Percentiles rank a stretch among this genome's conserved stretches.
Conservation (phyloP, 2,329 filamentous ascomycete genomes). For the Xylaria sp. region DNA sequence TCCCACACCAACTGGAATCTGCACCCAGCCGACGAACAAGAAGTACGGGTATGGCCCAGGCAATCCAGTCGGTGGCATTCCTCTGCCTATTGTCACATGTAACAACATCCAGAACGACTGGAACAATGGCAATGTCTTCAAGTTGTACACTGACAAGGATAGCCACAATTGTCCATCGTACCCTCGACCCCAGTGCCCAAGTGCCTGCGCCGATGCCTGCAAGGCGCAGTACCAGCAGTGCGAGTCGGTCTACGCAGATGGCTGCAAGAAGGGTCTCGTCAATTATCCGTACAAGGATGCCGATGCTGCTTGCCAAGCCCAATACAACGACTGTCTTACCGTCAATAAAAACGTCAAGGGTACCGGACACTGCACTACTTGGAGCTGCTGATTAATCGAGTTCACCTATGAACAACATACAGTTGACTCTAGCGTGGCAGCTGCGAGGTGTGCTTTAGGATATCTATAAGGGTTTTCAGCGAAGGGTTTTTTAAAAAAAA, state of each 20-base stretch:
- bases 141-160: conserved; percentile 61
- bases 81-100: conserved; percentile 63
- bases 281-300: conserved; percentile 46
- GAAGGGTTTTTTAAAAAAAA: neutral
- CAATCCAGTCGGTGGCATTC: conserved; percentile 63
- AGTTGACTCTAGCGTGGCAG: neutral
- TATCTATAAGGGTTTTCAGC: neutral
- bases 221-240: conserved; percentile 63
- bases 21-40: conserved; percentile 63
- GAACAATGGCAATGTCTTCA: conserved; percentile 58
- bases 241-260: conserved; percentile 59
- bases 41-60: conserved; percentile 75
- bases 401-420: neutral
- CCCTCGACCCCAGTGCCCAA: conserved; percentile 48
- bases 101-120: conserved; percentile 59
- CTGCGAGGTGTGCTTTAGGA: neutral
- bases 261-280: conserved; percentile 53
- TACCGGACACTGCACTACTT: conserved; percentile 53
- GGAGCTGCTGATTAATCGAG: conserved; percentile 23
- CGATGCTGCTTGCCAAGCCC: conserved; percentile 57
- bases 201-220: conserved; percentile 64
- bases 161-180: conserved; percentile 58
- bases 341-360: conserved; percentile 55
- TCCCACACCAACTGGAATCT: conserved; percentile 62
- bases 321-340: conserved; percentile 60